Evolutionary conservation across 2,329 filamentous ascomycete species (phyloP), one percentile per base, ranked within the genome.

Genomic region (Dichotomopilus funicola): DNA sequence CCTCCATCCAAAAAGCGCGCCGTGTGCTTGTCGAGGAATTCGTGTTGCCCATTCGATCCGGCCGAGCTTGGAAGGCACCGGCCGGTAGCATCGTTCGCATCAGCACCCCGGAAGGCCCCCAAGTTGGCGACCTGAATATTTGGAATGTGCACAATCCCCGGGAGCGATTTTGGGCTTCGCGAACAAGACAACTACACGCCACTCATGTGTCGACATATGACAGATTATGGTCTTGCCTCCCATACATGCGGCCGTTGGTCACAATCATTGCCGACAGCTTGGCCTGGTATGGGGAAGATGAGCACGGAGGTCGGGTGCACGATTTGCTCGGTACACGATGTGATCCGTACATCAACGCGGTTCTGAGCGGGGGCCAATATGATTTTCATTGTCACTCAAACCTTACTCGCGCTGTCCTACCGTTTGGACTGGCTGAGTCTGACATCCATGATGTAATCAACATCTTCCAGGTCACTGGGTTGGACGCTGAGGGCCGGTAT

Each of bases 401-500:
- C 68, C 78, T 95, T 9, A 83, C 82, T 1, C 81, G 89, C 4
- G 87, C 89, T 0, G 81, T 94, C 2, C 59, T 85, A 1, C 84
- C 85, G 0, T 84, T 77, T 58, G 87, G 88, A 0, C 68, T 94
- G 43, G 78, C 75, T 5, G 89, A 94, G 70, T 74, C 75, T 35
- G 88, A 94, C 66, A 82, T 94, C 1, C 89, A 95, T 65, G 89
- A 95, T 67, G 89, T 95, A 0, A 77, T 95, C 53, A 95, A 95
- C 65, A 76, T 95, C 3, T 94, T 95, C 67, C 89, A 95, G 68
- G 88, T 91, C 6, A 94, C 89, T 0, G 88, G 89, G 0, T 67
- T 94, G 47, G 86, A 94, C 64, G 75, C 80, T 52, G 65, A 85
- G 57, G 88, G 87, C 0, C 79, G 83, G 51, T 92, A 91, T 62